These are phyloP conservation scores for Orbilia quercus DNA, from an alignment of 2,329 filamentous ascomycete species.

Conservation along the genomic window DNA sequence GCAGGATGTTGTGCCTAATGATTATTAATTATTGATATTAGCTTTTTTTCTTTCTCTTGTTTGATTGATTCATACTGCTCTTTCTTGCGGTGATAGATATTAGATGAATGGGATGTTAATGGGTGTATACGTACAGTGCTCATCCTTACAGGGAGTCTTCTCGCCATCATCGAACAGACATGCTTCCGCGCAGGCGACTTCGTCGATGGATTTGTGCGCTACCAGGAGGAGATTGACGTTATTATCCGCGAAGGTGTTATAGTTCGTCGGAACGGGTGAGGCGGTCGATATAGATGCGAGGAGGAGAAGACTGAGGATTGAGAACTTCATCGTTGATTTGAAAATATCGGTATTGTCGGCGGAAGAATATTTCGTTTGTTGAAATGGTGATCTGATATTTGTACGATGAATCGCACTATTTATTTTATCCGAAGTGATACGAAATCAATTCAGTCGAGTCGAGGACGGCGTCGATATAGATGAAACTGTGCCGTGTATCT, in stretches of 20 bases:
- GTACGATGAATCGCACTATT: no score
- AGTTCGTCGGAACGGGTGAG: conserved; percentile 1
- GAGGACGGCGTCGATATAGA: no score
- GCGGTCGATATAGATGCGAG: conserved; percentile 5
- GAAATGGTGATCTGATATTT: no score
- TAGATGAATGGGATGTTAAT: not conserved
- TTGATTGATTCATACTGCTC: no score
- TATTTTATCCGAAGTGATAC: no score
- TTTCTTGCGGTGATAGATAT: no score
- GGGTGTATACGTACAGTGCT: conserved; percentile 14
- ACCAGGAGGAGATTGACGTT: conserved; percentile 29
- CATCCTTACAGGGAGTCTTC: conserved; percentile 25
- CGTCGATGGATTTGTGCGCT: conserved; percentile 34
- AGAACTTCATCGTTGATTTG: conserved; percentile 22
- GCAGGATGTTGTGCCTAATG: conserved; percentile 33
- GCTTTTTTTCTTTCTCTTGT: no score
- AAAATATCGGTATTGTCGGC: not conserved
- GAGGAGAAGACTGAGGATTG: conserved; percentile 13
- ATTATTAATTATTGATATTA: not conserved
- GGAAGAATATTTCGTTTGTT: no score
- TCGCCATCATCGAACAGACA: conserved; percentile 25
- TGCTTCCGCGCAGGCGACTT: conserved; percentile 20
- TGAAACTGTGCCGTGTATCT: no score
- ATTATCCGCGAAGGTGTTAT: not conserved
- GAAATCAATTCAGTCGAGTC: no score